Evolutionary conservation across 805 yeast genomes (phyloP).

Genomic region (Spathaspora arborariae): DNA sequence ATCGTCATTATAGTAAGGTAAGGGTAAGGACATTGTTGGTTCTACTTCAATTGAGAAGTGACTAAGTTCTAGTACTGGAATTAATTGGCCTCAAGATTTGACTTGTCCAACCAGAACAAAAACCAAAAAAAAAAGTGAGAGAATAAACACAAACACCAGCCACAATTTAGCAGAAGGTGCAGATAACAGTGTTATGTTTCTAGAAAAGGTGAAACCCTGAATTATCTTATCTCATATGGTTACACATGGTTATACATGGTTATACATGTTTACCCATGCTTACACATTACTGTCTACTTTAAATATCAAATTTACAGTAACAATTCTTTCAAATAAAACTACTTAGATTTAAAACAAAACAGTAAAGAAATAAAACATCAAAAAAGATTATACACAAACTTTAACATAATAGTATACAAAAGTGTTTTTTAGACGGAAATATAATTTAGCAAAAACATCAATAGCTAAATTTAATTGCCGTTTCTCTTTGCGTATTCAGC

Average conservation of each 20-base stretch:
- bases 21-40: conserved; percentile 29
- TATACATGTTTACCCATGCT: no score
- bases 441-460: neutral
- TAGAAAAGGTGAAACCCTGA: no score
- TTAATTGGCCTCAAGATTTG: neutral
- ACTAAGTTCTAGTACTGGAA: neutral
- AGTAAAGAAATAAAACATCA: neutral
- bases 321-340: neutral
- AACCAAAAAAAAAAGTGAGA: no score
- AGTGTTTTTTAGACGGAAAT: neutral
- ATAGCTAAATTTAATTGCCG: conserved; percentile 2
- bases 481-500: conserved; percentile 63
- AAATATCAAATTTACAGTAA: neutral
- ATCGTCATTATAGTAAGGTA: conserved; percentile 62
- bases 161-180: no score
- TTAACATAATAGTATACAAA: neutral
- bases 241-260: no score
- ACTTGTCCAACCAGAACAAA: neutral
- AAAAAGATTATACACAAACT: neutral
- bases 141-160: no score
- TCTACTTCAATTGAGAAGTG: neutral
- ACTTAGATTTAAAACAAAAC: neutral
- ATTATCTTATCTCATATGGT: no score
- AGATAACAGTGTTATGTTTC: no score
- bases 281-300: no score